A percentile compares a stretch with the other conserved stretches of the same genome.
phyloP scores from a whole-genome alignment of 2,329 filamentous ascomycete genomes.

The Alternaria sp. region DNA sequence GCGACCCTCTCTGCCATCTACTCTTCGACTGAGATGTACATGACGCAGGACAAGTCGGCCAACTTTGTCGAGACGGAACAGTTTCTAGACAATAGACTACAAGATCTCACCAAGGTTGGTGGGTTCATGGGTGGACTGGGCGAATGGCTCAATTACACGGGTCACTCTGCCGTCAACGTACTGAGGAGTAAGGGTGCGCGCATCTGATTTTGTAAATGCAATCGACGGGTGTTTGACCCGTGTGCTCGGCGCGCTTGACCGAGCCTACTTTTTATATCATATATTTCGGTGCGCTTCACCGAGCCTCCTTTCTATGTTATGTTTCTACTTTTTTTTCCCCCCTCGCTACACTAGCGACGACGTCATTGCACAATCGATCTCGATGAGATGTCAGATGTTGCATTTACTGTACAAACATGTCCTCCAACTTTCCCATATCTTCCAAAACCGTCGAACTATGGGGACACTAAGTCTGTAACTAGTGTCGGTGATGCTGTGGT shows the following conservation, averaged over 20 bases:
- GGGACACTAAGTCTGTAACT: background rate
- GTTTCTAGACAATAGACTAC: slow-evolving; percentile 79
- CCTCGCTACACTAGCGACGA: background rate
- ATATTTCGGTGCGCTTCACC: background rate
- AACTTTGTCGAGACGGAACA: slow-evolving; percentile 79
- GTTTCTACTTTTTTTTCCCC: background rate
- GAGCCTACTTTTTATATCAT: background rate
- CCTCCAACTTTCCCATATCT: background rate
- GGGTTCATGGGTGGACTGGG: slow-evolving; percentile 70
- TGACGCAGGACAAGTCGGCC: slow-evolving; percentile 84
- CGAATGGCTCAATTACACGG: slow-evolving; percentile 85
- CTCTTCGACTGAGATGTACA: slow-evolving; percentile 82
- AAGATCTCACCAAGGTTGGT: slow-evolving; percentile 72
- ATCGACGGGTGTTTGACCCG: background rate
- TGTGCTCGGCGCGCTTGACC: background rate
- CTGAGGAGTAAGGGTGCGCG: slow-evolving; percentile 87
- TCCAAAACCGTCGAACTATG: slow-evolving; percentile 1
- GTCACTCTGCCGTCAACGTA: slow-evolving; percentile 79
- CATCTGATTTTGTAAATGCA: slow-evolving; percentile 62
- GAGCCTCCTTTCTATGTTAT: background rate
- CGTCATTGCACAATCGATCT: slow-evolving; percentile 6
- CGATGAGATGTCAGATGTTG: slow-evolving; percentile 3
- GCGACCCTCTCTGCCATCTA: slow-evolving; percentile 72
- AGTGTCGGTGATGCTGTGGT: slow-evolving; percentile 4
- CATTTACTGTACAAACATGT: background rate